Percentiles rank a stretch among this genome's conserved stretches.
phyloP scores from a whole-genome alignment of 768 basidiomycete genomes.

The Hirschioporus abietinus region DNA sequence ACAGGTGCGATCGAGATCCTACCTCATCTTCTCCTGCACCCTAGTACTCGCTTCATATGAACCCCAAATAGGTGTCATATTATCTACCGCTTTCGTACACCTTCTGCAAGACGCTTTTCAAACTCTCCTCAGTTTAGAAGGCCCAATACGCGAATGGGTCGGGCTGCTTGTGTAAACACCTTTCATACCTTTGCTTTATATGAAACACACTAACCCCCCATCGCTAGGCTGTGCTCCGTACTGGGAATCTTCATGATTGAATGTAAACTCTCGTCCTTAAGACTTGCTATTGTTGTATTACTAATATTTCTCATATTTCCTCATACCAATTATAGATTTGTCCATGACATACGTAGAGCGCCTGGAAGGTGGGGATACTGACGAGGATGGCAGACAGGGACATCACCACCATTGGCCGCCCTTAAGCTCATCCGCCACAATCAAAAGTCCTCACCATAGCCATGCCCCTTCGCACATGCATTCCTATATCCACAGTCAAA shows the following conservation, averaged over 20 bases:
- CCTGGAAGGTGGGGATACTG: slow-evolving; percentile 24
- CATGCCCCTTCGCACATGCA: slow-evolving; percentile 20
- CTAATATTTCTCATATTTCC: slow-evolving; percentile 4
- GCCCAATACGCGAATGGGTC: slow-evolving; percentile 51
- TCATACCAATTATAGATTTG: slow-evolving; percentile 38
- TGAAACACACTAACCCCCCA: not conserved
- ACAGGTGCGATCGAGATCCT: slow-evolving; percentile 40
- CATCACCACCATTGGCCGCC: slow-evolving; percentile 6
- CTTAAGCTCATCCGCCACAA: not conserved
- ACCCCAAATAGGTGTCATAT: slow-evolving; percentile 53
- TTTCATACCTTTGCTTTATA: too few species aligned
- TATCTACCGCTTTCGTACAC: slow-evolving; percentile 81
- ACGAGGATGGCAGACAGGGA: not conserved
- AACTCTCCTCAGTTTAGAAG: slow-evolving; percentile 41
- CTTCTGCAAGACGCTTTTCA: slow-evolving; percentile 73
- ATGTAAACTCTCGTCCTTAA: slow-evolving; percentile 43
- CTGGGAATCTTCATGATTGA: slow-evolving; percentile 73
- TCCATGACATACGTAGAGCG: slow-evolving; percentile 73
- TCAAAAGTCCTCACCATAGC: slow-evolving; percentile 7
- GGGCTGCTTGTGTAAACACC: slow-evolving; percentile 62
- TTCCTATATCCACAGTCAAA: slow-evolving; percentile 14
- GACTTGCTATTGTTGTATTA: slow-evolving; percentile 5
- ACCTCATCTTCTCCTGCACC: slow-evolving; percentile 5
- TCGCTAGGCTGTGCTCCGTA: slow-evolving; percentile 52
- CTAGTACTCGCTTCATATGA: not conserved